phyloP scores from a whole-genome alignment of 331 rosid species.

The Acacia pycnantha region DNA sequence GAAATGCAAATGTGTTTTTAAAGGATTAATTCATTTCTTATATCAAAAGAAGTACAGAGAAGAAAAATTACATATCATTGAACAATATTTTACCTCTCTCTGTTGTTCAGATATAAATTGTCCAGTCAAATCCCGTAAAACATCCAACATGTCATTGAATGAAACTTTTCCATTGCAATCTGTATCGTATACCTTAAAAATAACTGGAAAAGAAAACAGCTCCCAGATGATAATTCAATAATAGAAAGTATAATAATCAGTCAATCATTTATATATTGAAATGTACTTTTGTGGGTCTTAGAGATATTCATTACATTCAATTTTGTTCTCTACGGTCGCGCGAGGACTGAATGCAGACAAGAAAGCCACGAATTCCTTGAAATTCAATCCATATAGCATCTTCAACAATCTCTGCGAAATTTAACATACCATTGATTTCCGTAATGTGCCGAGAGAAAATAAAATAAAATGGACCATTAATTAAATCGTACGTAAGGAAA shows the following conservation, averaged over 20 bases:
- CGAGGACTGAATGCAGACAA: slow-evolving; percentile 81
- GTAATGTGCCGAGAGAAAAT: neutral
- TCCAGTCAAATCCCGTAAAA: slow-evolving; percentile 69
- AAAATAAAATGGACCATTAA: neutral
- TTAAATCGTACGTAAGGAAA: neutral
- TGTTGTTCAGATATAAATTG: slow-evolving; percentile 73
- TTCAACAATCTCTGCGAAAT: slow-evolving; percentile 63
- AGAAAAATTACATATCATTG: slow-evolving; percentile 1
- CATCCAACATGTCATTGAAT: slow-evolving; percentile 52
- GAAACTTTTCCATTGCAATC: slow-evolving; percentile 74
- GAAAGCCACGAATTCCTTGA: slow-evolving; percentile 71
- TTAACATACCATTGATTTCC: neutral
- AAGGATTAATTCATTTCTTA: neutral
- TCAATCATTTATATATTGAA: neutral
- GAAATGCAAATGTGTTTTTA: neutral
- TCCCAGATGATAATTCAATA: neutral
- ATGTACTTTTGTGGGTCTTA: neutral
- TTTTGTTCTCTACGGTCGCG: slow-evolving; percentile 63
- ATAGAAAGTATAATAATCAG: neutral
- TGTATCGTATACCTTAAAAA: slow-evolving; percentile 72
- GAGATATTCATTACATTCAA: slow-evolving; percentile 47
- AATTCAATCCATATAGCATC: slow-evolving; percentile 67
- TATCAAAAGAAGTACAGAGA: neutral
- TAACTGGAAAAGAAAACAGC: slow-evolving; percentile 47
- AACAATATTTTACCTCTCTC: slow-evolving; percentile 53